phyloP scores from a whole-genome alignment of 2,329 filamentous ascomycete species.

The Cladophialophora yegresii region DNA sequence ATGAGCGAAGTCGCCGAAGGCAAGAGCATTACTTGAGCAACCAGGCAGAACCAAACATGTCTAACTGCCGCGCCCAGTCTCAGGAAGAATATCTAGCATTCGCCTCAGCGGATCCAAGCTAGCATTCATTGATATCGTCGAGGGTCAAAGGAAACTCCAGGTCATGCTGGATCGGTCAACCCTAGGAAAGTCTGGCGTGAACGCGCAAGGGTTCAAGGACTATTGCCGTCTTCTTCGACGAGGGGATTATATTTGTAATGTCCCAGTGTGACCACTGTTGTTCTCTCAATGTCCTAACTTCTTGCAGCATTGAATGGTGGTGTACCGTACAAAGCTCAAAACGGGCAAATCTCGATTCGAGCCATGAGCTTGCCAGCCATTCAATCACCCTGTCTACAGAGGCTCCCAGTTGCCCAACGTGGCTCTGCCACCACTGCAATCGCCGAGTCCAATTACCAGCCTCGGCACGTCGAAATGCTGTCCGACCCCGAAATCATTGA shows the following conservation, averaged over 20 bases:
- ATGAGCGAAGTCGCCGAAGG: conserved; percentile 20
- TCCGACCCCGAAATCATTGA: conserved; percentile 70
- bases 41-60: conserved; percentile 37
- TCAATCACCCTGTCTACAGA: conserved; percentile 75
- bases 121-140: conserved; percentile 77
- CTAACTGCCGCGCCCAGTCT: conserved; percentile 33
- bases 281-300: conserved; percentile 23
- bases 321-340: conserved; percentile 63
- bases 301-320: conserved; percentile 66
- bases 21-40: conserved; percentile 29
- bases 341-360: conserved; percentile 75
- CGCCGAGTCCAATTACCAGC: conserved; percentile 54
- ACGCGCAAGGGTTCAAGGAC: conserved; percentile 47
- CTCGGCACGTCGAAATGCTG: conserved; percentile 81
- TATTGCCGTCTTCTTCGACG: conserved; percentile 63
- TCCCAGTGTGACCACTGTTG: conserved; percentile 36
- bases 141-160: conserved; percentile 73
- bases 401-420: conserved; percentile 61
- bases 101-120: conserved; percentile 74
- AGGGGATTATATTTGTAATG: conserved; percentile 81
- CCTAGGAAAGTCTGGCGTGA: conserved; percentile 43
- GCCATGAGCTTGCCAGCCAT: conserved; percentile 69
- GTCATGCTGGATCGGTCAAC: conserved; percentile 53
- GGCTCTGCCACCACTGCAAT: conserved; percentile 42
- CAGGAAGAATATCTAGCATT: conserved; percentile 73